These are phyloP conservation scores for Amauroascus verrucosus DNA, from an alignment of 2,329 filamentous ascomycete species.

Conservation along the genomic window DNA sequence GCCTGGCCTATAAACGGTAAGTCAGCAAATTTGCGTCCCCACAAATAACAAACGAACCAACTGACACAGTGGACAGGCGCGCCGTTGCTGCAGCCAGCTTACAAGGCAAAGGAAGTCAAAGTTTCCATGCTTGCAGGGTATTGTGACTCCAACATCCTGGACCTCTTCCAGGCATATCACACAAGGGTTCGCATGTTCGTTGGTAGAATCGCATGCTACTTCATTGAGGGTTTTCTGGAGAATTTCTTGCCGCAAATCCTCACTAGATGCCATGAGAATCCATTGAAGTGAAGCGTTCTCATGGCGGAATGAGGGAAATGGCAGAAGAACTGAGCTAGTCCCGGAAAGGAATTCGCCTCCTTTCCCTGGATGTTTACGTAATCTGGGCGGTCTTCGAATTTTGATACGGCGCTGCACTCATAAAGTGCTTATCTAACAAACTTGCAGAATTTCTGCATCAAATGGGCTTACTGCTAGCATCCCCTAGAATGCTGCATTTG, in stretches of 20 bases:
- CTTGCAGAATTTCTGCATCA: background rate
- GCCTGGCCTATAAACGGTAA: slow-evolving; percentile 37
- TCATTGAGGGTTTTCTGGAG: slow-evolving; percentile 38
- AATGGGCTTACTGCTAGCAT: background rate
- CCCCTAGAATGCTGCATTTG: background rate
- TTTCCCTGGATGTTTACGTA: background rate
- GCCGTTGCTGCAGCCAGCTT: slow-evolving; percentile 66
- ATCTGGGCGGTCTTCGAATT: background rate
- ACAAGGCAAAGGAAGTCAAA: slow-evolving; percentile 81
- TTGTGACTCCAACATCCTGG: slow-evolving; percentile 58
- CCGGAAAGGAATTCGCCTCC: background rate
- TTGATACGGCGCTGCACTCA: background rate
- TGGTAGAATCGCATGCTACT: slow-evolving; percentile 28
- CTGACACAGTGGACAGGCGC: slow-evolving; percentile 70
- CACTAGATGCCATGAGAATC: slow-evolving; percentile 30
- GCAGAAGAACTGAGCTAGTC: background rate
- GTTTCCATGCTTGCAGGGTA: slow-evolving; percentile 66
- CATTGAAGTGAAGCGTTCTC: background rate
- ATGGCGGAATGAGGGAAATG: background rate
- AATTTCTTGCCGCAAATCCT: slow-evolving; percentile 35
- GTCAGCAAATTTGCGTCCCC: background rate
- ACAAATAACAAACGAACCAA: background rate
- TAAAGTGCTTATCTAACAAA: background rate
- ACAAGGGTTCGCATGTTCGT: slow-evolving; percentile 47
- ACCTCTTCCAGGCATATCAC: slow-evolving; percentile 78